Base-by-base conservation (phyloP, 805 yeast genomes). In the Suhomyces sp. region DNA sequence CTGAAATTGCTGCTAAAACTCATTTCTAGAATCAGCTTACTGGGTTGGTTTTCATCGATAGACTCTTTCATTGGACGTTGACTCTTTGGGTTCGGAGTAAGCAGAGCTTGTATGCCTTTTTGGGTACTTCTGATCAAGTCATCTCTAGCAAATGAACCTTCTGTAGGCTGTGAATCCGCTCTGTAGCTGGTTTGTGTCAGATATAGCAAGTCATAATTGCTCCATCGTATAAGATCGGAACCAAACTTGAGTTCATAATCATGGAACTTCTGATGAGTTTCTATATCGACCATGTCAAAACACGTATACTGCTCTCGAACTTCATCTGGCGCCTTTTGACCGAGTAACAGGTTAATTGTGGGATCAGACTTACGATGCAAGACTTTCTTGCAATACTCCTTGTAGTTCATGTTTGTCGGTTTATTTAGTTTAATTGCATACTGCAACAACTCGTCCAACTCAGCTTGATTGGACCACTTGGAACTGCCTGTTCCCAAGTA, bases 401-500 rank as follows among this genome's bases (percentile, higher is more conserved):
- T 49, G n/a, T 50, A 31, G 19, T 29, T 21, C 46, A 45, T n/a
- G 22, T 12, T 31, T 2, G 52, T 25, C 4, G 44, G 43, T 22
- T 44, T 54, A 46, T 63, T 63, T 21, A 71, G 51, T 29, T 61
- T 61, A 7, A 63, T 58, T 1, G 64, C 68, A 54, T 71, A 72
- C 3, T 59, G 50, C 17, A 74, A 52, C 19, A 73, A 60, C 21
- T 65, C 70, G 25, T 64, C 53, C 33, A 71, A 52, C n/a, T 66
- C 66, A 8, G 48, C 20, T 33, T 64, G 67, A 48, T 71, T 71
- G 4, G 69, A 52, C 75, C 76, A 71, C 10, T 47, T 46, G 1
- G 73, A 59, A 6, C 46, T 41, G 1, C 68, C 69, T 21, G 61
- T 56, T 1, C 69, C 68, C 13, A 64, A 46, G 49, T 48, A 24